Base-by-base conservation (phyloP, 2,329 filamentous ascomycete genomes). In the Xylaria sp. region DNA sequence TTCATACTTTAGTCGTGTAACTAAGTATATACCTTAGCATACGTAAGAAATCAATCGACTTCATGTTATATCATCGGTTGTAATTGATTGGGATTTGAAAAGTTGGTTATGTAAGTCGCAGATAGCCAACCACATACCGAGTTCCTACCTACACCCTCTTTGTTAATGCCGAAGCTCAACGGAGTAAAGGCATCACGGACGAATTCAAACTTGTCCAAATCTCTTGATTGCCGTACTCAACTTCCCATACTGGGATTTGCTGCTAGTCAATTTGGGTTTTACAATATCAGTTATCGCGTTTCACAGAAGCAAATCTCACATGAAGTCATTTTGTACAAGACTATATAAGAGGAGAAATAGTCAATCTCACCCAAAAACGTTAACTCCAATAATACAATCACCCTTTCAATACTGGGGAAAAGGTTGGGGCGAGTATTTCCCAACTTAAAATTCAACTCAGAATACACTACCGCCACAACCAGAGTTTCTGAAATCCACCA, bases 111-210 rank as follows among this genome's bases (percentile, higher is more conserved):
- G 37, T 48, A 61, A 61, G 41, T 61, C 41, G n/a, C 10, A 56
- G 10, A 18, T n/a, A 56, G 4, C 20, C 52, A 55, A n/a, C 15
- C 18, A 55, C 2, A 12, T 20, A 15, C 31, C 10, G 28, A 9
- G 28, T n/a, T 55, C 20, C 28, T 50, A 15, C 37, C 37, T 28
- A 31, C n/a, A 15, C 20, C 2, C 58, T 51, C 28, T 28, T 28
- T 63, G 44, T 58, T 15, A 12, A 46, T 54, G 37, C 57, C 48
- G 15, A 67, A 60, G 39, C 56, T 50, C 20, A 41, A 50, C 54
- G 31, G 18, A 46, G 41, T 48, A 48, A 41, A 15, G 10, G 4
- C 39, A 28, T 55, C 15, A 51, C 37, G 0, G 41, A 58, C 41
- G 10, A 39, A 57, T 44, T 20, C 13, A 9, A 60, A 12, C 13